Evolutionary conservation across 805 yeast genomes (phyloP), one percentile per base, ranked within the genome.

Genomic region (Yarrowia hollandica): DNA sequence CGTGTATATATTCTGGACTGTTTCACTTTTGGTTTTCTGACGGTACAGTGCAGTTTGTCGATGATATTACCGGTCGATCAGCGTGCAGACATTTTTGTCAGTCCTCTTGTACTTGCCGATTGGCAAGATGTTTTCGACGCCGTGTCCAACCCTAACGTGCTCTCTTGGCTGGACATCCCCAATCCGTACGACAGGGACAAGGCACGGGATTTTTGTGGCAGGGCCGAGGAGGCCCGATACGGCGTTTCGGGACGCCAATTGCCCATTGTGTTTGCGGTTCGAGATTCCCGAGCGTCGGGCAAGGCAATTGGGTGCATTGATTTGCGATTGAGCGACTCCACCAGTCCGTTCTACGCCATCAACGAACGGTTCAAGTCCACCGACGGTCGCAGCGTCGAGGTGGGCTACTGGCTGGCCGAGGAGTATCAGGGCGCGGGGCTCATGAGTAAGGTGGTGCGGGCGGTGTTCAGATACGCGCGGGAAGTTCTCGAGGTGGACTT

Each of bases 361-460:
- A 25, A 26, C 15, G 1, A 14, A n/a, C 58, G 25, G 6, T 35
- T 52, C 12, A 3, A 5, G 1, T n/a, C n/a, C 4, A 11, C 21
- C 2, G 34, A 26, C n/a, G 44, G 44, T 3, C 15, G 26, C 1
- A 35, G 39, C 14, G 38, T 30, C 6, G 58, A 52, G 35, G 58
- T 52, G 15, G 58, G 58, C 1, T 52, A 52, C 26, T 52, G 58
- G 58, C 19, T 52, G 25, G 58, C 42, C n/a, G 8, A n/a, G 5
- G 25, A 18, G 4, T 52, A 52, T 21, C 42, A 28, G 21, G 58
- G 58, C 3, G 12, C 7, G 4, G 44, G 44, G 1, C 25, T 52
- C 10, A 52, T 52, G 58, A 12, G 26, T 4, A 12, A 5, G 2
- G 33, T 35, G 12, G 58, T 35, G 4, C 9, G n/a, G 16, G 23